These are phyloP conservation scores for Hypholoma sublateritium DNA, from an alignment of 768 basidiomycete genomes.

Conservation along the genomic window DNA sequence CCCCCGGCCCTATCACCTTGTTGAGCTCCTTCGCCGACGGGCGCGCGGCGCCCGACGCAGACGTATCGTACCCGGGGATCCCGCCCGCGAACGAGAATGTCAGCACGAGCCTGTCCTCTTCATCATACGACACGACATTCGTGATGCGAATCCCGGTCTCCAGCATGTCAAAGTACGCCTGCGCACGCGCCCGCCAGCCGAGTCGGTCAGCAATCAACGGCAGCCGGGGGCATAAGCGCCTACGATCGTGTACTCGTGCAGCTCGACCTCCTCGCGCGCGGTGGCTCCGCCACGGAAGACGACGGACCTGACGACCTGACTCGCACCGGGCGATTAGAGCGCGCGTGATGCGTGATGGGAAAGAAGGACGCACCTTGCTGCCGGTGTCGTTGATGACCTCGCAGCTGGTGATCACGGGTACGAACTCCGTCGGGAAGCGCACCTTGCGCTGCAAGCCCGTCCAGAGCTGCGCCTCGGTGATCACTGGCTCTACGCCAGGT, in stretches of 20 bases:
- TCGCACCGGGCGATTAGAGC: background rate
- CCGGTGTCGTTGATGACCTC: conserved; percentile 22
- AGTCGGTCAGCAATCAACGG: background rate
- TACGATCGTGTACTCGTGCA: conserved; percentile 25
- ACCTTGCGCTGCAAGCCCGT: conserved; percentile 27
- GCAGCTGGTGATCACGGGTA: conserved; percentile 20
- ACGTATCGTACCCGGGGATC: conserved; percentile 16
- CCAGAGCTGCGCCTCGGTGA: conserved; percentile 28
- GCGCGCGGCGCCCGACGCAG: background rate
- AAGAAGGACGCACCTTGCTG: conserved; percentile 9
- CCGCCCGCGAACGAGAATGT: conserved; percentile 29
- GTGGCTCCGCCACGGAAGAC: conserved; percentile 13
- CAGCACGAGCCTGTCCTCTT: conserved; percentile 19
- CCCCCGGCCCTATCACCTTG: conserved; percentile 15
- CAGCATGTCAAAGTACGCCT: conserved; percentile 26
- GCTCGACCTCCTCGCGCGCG: conserved; percentile 19
- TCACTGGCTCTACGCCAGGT: conserved; percentile 17
- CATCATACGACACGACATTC: conserved; percentile 25
- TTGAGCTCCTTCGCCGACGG: conserved; percentile 19
- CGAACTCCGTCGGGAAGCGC: conserved; percentile 22
- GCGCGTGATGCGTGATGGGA: too few species aligned
- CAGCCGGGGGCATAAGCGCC: background rate
- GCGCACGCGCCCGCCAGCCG: too few species aligned
- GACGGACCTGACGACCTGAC: conserved; percentile 18
- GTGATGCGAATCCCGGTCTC: conserved; percentile 19